A percentile compares a stretch with the other conserved stretches of the same genome.
phyloP scores from a whole-genome alignment of 2,329 filamentous ascomycete species.

The Neophaeococcomyces aloes region DNA sequence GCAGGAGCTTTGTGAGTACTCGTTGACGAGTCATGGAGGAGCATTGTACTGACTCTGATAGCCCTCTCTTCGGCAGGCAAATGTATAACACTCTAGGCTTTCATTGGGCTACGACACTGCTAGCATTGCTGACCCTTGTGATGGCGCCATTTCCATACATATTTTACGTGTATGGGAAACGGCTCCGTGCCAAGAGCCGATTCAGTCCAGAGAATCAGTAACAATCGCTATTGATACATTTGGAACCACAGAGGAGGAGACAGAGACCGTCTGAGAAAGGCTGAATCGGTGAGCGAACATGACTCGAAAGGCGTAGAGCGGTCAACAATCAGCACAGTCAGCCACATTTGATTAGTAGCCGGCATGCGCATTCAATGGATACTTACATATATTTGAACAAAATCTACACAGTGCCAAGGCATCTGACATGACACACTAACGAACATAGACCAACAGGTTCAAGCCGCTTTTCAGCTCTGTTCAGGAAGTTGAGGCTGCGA shows the following conservation, averaged over 20 bases:
- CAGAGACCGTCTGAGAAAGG: background rate
- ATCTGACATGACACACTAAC: too few species aligned
- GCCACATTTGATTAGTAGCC: too few species aligned
- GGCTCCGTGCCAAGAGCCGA: constrained; percentile 36
- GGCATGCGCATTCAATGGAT: too few species aligned
- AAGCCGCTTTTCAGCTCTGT: too few species aligned
- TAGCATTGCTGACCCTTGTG: constrained; percentile 30
- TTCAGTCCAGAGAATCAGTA: constrained; percentile 23
- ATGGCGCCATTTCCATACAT: constrained; percentile 42
- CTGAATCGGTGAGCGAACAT: too few species aligned
- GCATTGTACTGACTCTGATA: background rate
- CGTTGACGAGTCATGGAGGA: background rate
- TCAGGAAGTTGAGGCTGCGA: too few species aligned
- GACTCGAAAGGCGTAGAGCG: too few species aligned
- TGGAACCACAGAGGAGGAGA: background rate
- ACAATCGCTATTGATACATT: background rate
- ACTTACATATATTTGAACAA: too few species aligned
- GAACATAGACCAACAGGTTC: too few species aligned
- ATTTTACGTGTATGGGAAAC: constrained; percentile 40
- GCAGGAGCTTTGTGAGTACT: constrained; percentile 56
- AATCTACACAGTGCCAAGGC: too few species aligned
- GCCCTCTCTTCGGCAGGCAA: constrained; percentile 20
- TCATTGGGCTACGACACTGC: constrained; percentile 31
- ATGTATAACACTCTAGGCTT: constrained; percentile 32
- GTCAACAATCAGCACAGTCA: too few species aligned